Conservation (phyloP, 2,329 filamentous ascomycete genomes). For the Aspergillus unguis region DNA sequence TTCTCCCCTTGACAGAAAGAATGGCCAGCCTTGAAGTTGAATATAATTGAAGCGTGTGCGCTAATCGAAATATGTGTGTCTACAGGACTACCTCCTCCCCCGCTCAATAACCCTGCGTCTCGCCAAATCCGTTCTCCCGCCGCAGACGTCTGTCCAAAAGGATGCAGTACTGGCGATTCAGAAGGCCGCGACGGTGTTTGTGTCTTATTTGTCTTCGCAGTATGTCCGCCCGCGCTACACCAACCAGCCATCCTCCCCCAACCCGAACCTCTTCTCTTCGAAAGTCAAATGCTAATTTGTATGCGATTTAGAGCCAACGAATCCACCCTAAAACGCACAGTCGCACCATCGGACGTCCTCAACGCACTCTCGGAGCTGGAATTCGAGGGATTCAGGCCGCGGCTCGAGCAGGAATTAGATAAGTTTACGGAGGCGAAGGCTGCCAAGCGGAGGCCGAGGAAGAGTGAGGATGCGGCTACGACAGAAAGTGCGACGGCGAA, state of each 20-base stretch:
- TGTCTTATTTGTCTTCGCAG: constrained; percentile 61
- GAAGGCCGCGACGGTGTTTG: constrained; percentile 65
- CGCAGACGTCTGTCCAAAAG: constrained; percentile 64
- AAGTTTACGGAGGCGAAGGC: constrained; percentile 44
- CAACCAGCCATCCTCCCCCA: background rate
- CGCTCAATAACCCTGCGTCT: constrained; percentile 61
- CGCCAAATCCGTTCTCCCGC: constrained; percentile 60
- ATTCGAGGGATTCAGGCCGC: constrained; percentile 56
- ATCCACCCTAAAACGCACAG: constrained; percentile 60
- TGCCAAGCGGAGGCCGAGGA: constrained; percentile 46
- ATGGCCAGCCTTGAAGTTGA: background rate
- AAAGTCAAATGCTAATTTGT: background rate
- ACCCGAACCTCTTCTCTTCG: background rate
- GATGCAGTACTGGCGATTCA: constrained; percentile 63
- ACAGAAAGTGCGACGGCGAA: background rate
- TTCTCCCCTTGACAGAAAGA: background rate
- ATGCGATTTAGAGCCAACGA: constrained; percentile 53
- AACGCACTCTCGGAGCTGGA: constrained; percentile 59
- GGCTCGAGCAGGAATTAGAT: constrained; percentile 59
- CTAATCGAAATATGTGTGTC: background rate
- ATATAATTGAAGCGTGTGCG: background rate
- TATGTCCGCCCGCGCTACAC: constrained; percentile 33
- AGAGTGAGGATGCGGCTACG: constrained; percentile 28
- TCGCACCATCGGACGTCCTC: constrained; percentile 60
- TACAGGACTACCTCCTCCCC: constrained; percentile 60